Evolutionary conservation across 2,329 filamentous ascomycete species (phyloP).

Genomic region (Acarospora socialis): DNA sequence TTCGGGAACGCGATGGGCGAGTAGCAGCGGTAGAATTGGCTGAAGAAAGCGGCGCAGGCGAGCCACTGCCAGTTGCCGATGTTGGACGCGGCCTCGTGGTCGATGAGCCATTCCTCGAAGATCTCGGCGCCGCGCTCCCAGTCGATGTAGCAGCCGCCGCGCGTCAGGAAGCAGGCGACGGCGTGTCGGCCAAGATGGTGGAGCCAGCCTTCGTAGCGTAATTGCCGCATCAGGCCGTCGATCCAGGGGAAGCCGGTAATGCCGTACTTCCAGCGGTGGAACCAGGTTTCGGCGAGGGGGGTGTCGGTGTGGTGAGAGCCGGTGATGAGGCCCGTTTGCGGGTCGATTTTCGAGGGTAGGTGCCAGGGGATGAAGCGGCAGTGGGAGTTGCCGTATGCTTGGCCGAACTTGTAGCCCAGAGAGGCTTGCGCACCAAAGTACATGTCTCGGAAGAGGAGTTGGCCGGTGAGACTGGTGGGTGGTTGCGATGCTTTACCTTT

Average conservation of each 20-base stretch:
- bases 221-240: slow-evolving; percentile 64
- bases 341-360: slow-evolving; percentile 46
- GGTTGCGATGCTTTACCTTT: slow-evolving; percentile 38
- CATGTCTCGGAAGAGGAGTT: slow-evolving; percentile 68
- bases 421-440: slow-evolving; percentile 65
- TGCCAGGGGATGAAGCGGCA: slow-evolving; percentile 71
- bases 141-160: slow-evolving; percentile 62
- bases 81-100: slow-evolving; percentile 62
- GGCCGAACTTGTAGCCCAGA: slow-evolving; percentile 48
- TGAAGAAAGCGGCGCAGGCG: slow-evolving; percentile 59
- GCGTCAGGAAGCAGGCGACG: slow-evolving; percentile 69
- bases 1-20: slow-evolving; percentile 56
- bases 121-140: slow-evolving; percentile 70
- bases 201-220: slow-evolving; percentile 60
- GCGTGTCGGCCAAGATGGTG: slow-evolving; percentile 64
- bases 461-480: slow-evolving; percentile 56
- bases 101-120: slow-evolving; percentile 61
- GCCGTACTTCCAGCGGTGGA: slow-evolving; percentile 54
- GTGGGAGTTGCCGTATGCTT: slow-evolving; percentile 50
- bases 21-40: slow-evolving; percentile 58
- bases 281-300: slow-evolving; percentile 47
- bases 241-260: slow-evolving; percentile 68
- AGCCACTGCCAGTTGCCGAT: slow-evolving; percentile 70
- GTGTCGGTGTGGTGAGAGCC: slow-evolving; percentile 52
- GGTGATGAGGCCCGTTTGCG: slow-evolving; percentile 31